These are phyloP conservation scores for Cystobasidiaceae sp. DNA, from an alignment of 1,284 basidiomycete species.

Conservation along the genomic window DNA sequence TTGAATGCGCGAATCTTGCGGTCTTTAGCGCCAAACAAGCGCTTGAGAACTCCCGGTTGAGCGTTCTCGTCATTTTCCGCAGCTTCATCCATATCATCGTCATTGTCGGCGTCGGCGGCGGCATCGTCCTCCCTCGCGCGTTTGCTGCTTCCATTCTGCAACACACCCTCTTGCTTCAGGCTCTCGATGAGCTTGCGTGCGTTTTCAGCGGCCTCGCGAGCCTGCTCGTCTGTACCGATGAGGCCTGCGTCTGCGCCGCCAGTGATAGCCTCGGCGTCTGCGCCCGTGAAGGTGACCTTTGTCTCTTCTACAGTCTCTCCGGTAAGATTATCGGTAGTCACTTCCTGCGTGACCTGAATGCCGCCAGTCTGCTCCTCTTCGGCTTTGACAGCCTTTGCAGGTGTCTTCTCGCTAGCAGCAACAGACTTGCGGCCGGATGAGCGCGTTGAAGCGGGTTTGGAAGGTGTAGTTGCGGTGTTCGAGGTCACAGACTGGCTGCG, in stretches of 20 bases:
- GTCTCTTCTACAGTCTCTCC: conserved; percentile 38
- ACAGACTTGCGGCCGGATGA: conserved; percentile 7
- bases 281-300: conserved; percentile 34
- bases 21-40: conserved; percentile 33
- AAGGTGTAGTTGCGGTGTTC: conserved; percentile 16
- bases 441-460: conserved; percentile 9
- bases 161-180: conserved; percentile 34
- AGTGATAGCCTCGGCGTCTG: conserved; percentile 21
- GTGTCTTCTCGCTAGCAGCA: conserved; percentile 7
- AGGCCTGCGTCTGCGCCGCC: conserved; percentile 12
- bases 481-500: not conserved
- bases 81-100: conserved; percentile 35
- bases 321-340: conserved; percentile 32
- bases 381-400: not conserved
- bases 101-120: conserved; percentile 34
- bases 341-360: conserved; percentile 41
- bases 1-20: conserved; percentile 14
- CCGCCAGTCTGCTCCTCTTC: conserved; percentile 29
- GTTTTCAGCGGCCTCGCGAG: conserved; percentile 34
- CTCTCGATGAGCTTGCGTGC: conserved; percentile 39
- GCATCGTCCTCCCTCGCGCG: conserved; percentile 34
- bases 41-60: conserved; percentile 33
- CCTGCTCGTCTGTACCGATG: conserved; percentile 34
- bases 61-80: conserved; percentile 20
- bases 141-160: conserved; percentile 33